phyloP scores from a whole-genome alignment of 768 basidiomycete species.

The Phanerodontia chrysosporium region DNA sequence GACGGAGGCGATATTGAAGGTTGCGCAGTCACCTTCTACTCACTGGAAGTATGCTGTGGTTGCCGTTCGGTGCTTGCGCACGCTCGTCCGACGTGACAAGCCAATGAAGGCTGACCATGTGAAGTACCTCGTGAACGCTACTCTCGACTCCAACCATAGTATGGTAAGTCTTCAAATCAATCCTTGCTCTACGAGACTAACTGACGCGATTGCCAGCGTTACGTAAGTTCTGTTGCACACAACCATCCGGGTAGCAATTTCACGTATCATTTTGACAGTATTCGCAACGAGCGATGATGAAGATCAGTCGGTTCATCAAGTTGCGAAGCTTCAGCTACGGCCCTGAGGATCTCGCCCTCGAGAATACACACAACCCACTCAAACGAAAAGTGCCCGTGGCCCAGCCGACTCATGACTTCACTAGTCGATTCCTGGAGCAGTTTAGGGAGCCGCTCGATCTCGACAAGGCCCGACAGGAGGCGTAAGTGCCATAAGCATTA shows the following conservation, averaged over 20 bases:
- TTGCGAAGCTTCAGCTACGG: slow-evolving; percentile 64
- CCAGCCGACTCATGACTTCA: slow-evolving; percentile 47
- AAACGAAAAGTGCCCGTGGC: slow-evolving; percentile 44
- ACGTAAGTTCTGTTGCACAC: slow-evolving; percentile 13
- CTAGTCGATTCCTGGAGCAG: slow-evolving; percentile 47
- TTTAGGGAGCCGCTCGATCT: slow-evolving; percentile 50
- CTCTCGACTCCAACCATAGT: slow-evolving; percentile 59
- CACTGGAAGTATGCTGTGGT: slow-evolving; percentile 81
- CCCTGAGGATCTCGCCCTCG: slow-evolving; percentile 56
- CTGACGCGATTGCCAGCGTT: too few species aligned
- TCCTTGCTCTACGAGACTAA: too few species aligned
- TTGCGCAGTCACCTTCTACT: slow-evolving; percentile 56
- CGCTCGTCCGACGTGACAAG: slow-evolving; percentile 62
- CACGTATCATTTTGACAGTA: too few species aligned
- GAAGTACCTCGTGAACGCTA: slow-evolving; percentile 54
- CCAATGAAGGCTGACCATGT: slow-evolving; percentile 47
- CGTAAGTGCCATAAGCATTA: slow-evolving; percentile 37
- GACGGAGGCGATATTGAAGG: slow-evolving; percentile 44
- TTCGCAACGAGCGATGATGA: slow-evolving; percentile 72
- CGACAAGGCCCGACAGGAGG: slow-evolving; percentile 28
- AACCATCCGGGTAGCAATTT: too few species aligned
- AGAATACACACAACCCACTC: slow-evolving; percentile 65
- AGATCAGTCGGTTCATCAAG: slow-evolving; percentile 73
- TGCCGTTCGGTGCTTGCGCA: slow-evolving; percentile 62
- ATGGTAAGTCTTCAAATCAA: slow-evolving; percentile 37